Base-by-base conservation (phyloP, 148 eudicot species). In the Fagopyrum homotropicum region DNA sequence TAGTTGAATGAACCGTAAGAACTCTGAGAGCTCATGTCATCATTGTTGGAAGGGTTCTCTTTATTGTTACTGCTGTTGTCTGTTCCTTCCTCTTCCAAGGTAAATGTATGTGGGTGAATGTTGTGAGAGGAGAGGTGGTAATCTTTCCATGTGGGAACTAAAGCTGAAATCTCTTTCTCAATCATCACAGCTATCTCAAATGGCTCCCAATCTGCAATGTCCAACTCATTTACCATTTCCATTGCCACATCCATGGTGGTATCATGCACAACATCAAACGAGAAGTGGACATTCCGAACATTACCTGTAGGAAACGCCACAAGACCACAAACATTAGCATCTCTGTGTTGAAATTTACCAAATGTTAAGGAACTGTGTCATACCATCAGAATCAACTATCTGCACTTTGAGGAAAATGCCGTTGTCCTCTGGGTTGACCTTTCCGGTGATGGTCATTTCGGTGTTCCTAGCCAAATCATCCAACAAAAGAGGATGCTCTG, bases 151-250 rank as follows among this genome's bases (percentile, higher is more conserved):
- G 72, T 78, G 4, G 94, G 90, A 75, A 84, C 84, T 73, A 89
- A 80, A 79, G 83, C 75, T 60, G 86, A 82, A 59, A 89, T 85
- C 78, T 88, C 97, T 9, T 83, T 83, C 45, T 85, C 88, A 8
- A 91, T 88, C 98, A 89, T 89, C 48, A 80, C 80, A 19, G 93
- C 88, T 55, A 91, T 91, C 81, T 91, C 90, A 2, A 16, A 70
- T 6, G 92, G 90, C 78, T 86, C 90, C 91, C 95, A 86, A 69
- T 88, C 93, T 11, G 75, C 55, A 68, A 92, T 90, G 57, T 90
- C 95, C 72, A 90, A 77, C 77, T 92, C 97, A 84, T 79, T 86
- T 47, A 92, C 91, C 97, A 92, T 92, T 81, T 92, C 97, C 52
- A 40, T 80, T 4, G 95, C 95, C 14, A 92, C 97, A 52, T 90